A percentile compares a stretch with the other conserved stretches of the same genome.
Conservation (phyloP, 495 filamentous ascomycete genomes). For the Tuber brumale region DNA sequence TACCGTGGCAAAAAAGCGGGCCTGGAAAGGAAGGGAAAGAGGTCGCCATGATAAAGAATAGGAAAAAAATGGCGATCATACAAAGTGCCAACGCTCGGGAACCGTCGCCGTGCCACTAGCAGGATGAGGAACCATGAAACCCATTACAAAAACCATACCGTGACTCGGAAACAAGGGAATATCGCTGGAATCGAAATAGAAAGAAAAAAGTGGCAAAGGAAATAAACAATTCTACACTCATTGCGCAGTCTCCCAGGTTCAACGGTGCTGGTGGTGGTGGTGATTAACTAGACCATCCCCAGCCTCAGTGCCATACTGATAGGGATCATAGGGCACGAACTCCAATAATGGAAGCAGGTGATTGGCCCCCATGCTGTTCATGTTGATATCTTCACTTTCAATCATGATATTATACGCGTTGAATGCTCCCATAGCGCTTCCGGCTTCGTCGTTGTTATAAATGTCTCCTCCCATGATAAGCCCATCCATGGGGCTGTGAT, state of each 20-base stretch:
- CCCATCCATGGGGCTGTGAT: conserved; percentile 20
- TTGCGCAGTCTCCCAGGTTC: neutral
- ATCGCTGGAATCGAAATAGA: neutral
- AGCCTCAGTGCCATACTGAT: neutral
- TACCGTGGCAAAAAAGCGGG: neutral
- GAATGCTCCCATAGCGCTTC: conserved; percentile 6
- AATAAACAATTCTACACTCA: neutral
- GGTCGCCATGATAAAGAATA: neutral
- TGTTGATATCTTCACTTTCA: conserved; percentile 34
- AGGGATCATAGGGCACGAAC: conserved; percentile 22
- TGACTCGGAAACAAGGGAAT: neutral
- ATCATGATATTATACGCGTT: conserved; percentile 32
- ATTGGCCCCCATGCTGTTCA: conserved; percentile 16
- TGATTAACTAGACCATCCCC: neutral
- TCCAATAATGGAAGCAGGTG: conserved; percentile 24
- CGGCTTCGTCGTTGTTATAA: conserved; percentile 19
- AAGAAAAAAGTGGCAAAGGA: neutral
- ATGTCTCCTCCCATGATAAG: conserved; percentile 21
- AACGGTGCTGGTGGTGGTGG: neutral
- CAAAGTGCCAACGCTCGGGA: neutral
- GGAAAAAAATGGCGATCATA: neutral
- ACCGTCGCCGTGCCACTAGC: neutral
- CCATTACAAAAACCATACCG: neutral
- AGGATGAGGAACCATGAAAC: neutral
- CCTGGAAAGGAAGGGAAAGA: neutral